Evolutionary conservation across 768 basidiomycete genomes (phyloP), one percentile per base, ranked within the genome.

Genomic region (Termitomyces sp.): DNA sequence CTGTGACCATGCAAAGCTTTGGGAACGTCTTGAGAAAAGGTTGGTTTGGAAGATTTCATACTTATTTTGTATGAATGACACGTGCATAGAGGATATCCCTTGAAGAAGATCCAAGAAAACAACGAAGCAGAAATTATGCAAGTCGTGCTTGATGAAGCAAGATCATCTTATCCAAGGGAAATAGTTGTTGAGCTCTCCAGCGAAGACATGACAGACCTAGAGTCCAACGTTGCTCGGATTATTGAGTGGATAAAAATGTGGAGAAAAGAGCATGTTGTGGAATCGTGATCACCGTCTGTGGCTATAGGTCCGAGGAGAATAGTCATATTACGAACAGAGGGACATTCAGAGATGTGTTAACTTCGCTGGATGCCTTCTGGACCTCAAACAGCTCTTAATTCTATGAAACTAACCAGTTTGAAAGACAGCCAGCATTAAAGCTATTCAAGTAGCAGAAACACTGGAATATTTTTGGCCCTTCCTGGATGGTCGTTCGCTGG

Each of bases 71-170:
- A 52, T 55, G 48, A 53, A 54, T n/a, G 55, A 44, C 43, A 24
- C 5, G 6, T 16, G 9, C 57, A 30, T 70, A 98, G 95, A 60
- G 81, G 83, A 9, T 98, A 98, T 68, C 75, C 90, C 1, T 71
- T 94, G 50, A 92, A 92, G 70, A 99, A 99, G 73, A 92, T 99
- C 5, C 90, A 95, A 69, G 97, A 99, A 73, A 99, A 99, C 71
- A 95, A 98, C 71, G 90, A 95, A 66, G 94, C 95, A 13, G 97
- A 99, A 75, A 98, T 99, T 67, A 97, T 98, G 94, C 80, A 91
- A 66, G 85, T 94, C 52, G 86, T 97, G 38, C 75, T 90, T 12
- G 88, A 92, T 33, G 97, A 99, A 70, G 95, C 96, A 4, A 79
- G 85, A 45, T 84, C 85, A 40, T 91, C 93, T 0, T 99, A 98